Base-by-base conservation (phyloP, 2,329 filamentous ascomycete genomes). In the Fusarium heterosporum region DNA sequence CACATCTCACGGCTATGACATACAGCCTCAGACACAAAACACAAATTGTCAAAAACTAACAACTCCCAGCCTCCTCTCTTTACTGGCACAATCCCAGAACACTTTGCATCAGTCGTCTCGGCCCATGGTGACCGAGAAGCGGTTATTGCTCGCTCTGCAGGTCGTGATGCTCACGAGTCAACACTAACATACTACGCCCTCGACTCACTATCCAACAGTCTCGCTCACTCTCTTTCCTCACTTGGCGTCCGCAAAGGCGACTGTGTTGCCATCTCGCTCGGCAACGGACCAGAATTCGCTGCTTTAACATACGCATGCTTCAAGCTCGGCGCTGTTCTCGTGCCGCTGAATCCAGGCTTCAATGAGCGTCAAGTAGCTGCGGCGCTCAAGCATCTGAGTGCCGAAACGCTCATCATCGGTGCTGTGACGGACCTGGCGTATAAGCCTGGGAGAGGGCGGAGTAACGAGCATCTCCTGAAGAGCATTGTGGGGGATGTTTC, bases 311-410 rank as follows among this genome's bases (percentile, higher is more conserved):
- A 98, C 78, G 94, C 94, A 1, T 78, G 96, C 54, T 97, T 95
- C 82, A 98, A 98, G 78, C 85, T 98, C 11, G 96, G 96, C n/a
- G 95, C 93, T 25, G 87, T 98, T 49, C 82, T 98, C 64, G 94
- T 97, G n/a, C 96, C 95, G 0, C 80, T 98, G 25, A 98, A 99
- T 76, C 95, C 94, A 19, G 90, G 88, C 3, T 98, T 98, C 82
- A 97, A 93, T 70, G 84, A 87, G 5, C 78, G 82, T 7, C 96
- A 98, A 80, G 88, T 98, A 10, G 83, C 87, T 7, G 86, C 93
- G 4, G 95, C 94, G 0, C 82, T 98, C 28, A 85, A 84, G 10
- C 94, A 97, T 73, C 85, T 99, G 1, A 84, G 83, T 9, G 89
- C 89, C 13, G 85, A 87, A 47, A 86, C 96, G 68, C 84, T 98